phyloP scores from a whole-genome alignment of 805 yeast genomes.

The Debaryomyces tyrocola region DNA sequence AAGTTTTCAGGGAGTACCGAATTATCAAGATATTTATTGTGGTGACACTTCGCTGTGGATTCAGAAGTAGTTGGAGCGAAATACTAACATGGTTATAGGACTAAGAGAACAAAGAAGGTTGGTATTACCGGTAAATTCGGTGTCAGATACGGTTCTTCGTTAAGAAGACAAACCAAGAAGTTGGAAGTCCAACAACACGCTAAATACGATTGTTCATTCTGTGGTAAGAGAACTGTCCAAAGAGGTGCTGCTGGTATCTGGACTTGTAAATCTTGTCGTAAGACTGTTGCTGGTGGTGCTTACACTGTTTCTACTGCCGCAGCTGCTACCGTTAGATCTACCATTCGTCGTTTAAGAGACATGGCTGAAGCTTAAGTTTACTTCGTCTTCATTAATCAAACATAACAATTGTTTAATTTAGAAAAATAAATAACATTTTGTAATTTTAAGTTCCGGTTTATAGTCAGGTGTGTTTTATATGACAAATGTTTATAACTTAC shows the following conservation, averaged over 20 bases:
- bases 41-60: too few species aligned
- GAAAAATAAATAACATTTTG: conserved; percentile 12
- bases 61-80: background rate
- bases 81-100: conserved; percentile 64
- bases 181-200: conserved; percentile 99
- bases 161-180: conserved; percentile 99
- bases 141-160: conserved; percentile 99
- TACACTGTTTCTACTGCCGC: conserved; percentile 99
- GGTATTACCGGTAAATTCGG: conserved; percentile 99
- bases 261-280: conserved; percentile 91
- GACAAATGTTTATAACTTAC: conserved; percentile 1
- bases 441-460: conserved; percentile 23
- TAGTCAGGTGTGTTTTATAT: conserved; percentile 4
- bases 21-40: too few species aligned
- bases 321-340: conserved; percentile 99
- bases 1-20: background rate
- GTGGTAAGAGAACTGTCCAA: conserved; percentile 98
- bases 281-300: conserved; percentile 99
- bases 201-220: conserved; percentile 98
- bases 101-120: conserved; percentile 99
- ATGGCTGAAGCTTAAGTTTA: conserved; percentile 93
- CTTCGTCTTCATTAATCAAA: conserved; percentile 7
- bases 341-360: conserved; percentile 99
- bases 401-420: background rate
- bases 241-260: conserved; percentile 99